These are phyloP conservation scores for Termitomyces sp. DNA, from an alignment of 768 basidiomycete genomes.

Conservation along the genomic window DNA sequence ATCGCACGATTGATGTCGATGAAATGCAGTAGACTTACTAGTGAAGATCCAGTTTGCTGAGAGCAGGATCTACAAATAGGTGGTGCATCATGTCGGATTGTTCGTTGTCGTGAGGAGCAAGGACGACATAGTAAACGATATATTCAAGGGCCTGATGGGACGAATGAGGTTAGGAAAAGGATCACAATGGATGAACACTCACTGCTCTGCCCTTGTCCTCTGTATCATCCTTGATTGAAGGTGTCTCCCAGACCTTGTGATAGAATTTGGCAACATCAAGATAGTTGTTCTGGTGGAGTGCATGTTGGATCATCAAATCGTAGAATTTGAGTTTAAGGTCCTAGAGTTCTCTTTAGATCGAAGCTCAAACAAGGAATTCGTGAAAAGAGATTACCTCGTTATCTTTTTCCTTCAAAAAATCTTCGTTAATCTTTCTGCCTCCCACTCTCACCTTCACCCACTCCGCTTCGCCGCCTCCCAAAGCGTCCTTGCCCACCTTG, in stretches of 20 bases:
- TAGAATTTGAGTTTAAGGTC: constrained; percentile 96
- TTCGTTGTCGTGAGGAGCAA: constrained; percentile 94
- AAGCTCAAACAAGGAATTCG: not conserved
- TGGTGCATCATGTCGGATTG: constrained; percentile 96
- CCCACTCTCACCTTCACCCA: constrained; percentile 94
- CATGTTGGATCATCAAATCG: constrained; percentile 94
- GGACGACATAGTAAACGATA: constrained; percentile 91
- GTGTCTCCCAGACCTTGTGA: constrained; percentile 96
- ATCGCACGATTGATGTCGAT: constrained; percentile 8
- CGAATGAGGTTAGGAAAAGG: constrained; percentile 7
- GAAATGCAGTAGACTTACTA: constrained; percentile 47
- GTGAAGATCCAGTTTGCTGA: constrained; percentile 79
- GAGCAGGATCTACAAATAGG: constrained; percentile 71
- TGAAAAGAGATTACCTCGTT: constrained; percentile 62
- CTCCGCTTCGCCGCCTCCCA: constrained; percentile 78
- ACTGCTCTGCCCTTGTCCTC: constrained; percentile 66
- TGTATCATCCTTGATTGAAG: constrained; percentile 84
- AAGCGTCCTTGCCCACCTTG: constrained; percentile 56
- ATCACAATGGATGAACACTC: constrained; percentile 20
- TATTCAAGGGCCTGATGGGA: constrained; percentile 78
- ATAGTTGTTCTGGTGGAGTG: constrained; percentile 79
- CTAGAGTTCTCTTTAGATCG: constrained; percentile 34
- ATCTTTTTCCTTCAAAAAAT: constrained; percentile 82
- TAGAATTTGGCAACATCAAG: constrained; percentile 95
- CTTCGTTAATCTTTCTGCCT: constrained; percentile 90